These are phyloP conservation scores for Prinsepia uniflora DNA, from an alignment of 306 rosid genomes.

Conservation along the genomic window DNA sequence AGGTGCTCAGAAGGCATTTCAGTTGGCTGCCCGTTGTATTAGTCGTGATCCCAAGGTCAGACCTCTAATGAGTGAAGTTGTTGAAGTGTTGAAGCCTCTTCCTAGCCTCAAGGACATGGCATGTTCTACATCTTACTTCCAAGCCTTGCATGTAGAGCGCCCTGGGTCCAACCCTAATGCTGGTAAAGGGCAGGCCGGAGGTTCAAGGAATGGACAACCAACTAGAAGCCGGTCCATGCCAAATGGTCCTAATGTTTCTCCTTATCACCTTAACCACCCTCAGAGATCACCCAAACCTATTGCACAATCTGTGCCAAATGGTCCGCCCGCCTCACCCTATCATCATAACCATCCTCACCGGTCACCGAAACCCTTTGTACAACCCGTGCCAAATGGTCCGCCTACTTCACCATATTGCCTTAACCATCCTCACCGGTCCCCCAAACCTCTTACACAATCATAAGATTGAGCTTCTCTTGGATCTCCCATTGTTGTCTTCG, in stretches of 20 bases:
- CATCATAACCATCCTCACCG: no score
- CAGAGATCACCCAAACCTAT: no score
- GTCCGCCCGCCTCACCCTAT: no score
- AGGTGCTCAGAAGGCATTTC: constrained; percentile 35
- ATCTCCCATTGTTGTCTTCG: neutral
- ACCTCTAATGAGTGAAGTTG: constrained; percentile 64
- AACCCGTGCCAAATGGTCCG: constrained; percentile 13
- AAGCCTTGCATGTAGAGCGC: constrained; percentile 18
- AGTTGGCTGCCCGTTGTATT: constrained; percentile 41
- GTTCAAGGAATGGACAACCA: constrained; percentile 26
- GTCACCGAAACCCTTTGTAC: no score
- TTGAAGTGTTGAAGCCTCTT: constrained; percentile 27
- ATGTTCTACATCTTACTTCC: constrained; percentile 26
- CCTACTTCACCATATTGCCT: constrained; percentile 27
- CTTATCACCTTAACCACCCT: no score
- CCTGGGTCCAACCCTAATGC: constrained; percentile 23
- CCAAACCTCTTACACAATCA: constrained; percentile 15
- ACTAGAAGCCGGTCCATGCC: constrained; percentile 32
- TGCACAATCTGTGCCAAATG: no score
- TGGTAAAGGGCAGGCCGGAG: constrained; percentile 4
- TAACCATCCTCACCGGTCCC: constrained; percentile 26
- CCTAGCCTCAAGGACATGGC: constrained; percentile 26
- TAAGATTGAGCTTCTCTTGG: constrained; percentile 11
- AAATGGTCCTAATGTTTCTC: neutral
- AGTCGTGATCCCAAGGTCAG: constrained; percentile 36